Conservation (phyloP, 495 filamentous ascomycete species). For the Apiosordaria backusii region DNA sequence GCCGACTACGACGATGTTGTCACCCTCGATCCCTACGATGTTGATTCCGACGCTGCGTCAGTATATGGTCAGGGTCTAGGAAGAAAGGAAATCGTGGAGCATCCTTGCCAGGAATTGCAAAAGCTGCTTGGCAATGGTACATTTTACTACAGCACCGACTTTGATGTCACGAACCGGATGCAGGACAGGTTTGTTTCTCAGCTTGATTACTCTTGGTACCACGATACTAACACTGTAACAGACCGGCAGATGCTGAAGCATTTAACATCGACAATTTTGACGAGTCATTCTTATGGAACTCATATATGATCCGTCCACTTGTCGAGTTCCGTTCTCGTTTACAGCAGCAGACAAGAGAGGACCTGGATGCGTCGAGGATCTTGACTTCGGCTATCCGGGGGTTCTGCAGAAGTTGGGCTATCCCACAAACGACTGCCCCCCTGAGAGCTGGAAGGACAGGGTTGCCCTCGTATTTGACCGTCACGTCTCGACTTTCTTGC, state of each 20-base stretch:
- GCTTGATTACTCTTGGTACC: neutral
- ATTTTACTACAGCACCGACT: constrained; percentile 97
- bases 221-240: constrained; percentile 26
- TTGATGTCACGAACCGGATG: constrained; percentile 89
- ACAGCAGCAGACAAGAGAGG: constrained; percentile 63
- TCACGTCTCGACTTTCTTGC: constrained; percentile 91
- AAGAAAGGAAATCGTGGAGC: constrained; percentile 67
- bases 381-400: constrained; percentile 92
- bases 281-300: constrained; percentile 92
- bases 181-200: constrained; percentile 67
- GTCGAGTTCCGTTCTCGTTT: constrained; percentile 82
- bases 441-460: constrained; percentile 60
- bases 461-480: constrained; percentile 75
- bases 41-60: constrained; percentile 46
- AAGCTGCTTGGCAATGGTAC: constrained; percentile 92
- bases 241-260: constrained; percentile 51
- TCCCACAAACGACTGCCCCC: constrained; percentile 59
- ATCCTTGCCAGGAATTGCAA: constrained; percentile 84
- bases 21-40: constrained; percentile 47
- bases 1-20: constrained; percentile 79
- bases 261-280: constrained; percentile 84
- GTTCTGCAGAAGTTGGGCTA: constrained; percentile 77
- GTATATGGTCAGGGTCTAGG: constrained; percentile 57
- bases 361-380: constrained; percentile 79
- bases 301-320: constrained; percentile 92